Conservation (phyloP, 148 eudicot genomes). For the Tetragonia tetragonoides region DNA sequence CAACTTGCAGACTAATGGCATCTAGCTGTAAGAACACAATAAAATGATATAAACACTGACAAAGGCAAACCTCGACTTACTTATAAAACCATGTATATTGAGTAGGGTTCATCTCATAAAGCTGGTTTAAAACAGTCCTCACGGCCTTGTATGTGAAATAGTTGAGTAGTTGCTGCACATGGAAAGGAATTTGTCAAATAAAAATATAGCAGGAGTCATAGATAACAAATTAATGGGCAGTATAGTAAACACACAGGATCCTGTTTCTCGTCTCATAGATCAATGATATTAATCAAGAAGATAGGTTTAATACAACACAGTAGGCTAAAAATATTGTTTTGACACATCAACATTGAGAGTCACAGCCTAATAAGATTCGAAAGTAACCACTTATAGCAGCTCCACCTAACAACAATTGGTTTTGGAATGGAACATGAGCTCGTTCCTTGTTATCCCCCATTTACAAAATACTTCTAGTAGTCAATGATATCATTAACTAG, state of each 20-base stretch:
- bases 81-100: slow-evolving; percentile 85
- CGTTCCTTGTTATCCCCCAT: background rate
- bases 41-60: background rate
- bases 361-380: background rate
- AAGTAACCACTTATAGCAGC: background rate
- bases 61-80: slow-evolving; percentile 44
- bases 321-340: background rate
- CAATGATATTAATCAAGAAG: background rate
- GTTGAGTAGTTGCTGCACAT: slow-evolving; percentile 78
- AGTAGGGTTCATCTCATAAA: slow-evolving; percentile 92
- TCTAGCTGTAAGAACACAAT: background rate
- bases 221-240: background rate
- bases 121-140: slow-evolving; percentile 89
- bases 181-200: slow-evolving; percentile 21
- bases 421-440: background rate
- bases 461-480: background rate
- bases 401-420: background rate
- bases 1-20: background rate
- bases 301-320: background rate
- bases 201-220: background rate
- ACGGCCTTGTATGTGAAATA: slow-evolving; percentile 94
- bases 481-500: background rate
- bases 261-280: background rate
- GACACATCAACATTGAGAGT: background rate
- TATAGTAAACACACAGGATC: background rate